Percentiles rank a stretch among this genome's conserved stretches.
phyloP scores from a whole-genome alignment of 2,329 filamentous ascomycete species.

The Penicillium concentricum region DNA sequence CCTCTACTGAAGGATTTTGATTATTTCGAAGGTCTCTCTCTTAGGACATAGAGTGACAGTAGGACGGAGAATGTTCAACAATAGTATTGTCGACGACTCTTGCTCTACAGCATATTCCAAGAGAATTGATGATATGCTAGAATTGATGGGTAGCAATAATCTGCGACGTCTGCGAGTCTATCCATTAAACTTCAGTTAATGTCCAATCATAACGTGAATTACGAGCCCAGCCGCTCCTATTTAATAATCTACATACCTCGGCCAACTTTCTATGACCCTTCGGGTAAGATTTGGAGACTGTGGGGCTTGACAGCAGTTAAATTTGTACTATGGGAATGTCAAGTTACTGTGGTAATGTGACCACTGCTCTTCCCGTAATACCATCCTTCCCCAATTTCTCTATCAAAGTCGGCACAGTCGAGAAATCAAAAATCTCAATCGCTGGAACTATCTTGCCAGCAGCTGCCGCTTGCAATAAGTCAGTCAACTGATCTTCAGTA shows the following conservation, averaged over 20 bases:
- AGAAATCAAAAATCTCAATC: conserved; percentile 20
- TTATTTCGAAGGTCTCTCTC: too few species aligned
- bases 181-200: too few species aligned
- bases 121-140: neutral
- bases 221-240: neutral
- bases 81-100: too few species aligned
- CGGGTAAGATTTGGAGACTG: neutral
- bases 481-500: conserved; percentile 20
- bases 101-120: too few species aligned
- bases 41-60: too few species aligned
- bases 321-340: neutral
- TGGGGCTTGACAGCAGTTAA: neutral
- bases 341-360: conserved; percentile 13
- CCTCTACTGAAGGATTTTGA: neutral
- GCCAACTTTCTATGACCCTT: neutral
- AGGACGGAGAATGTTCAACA: too few species aligned
- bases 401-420: conserved; percentile 16
- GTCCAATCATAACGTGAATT: too few species aligned
- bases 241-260: too few species aligned
- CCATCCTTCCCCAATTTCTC: conserved; percentile 13
- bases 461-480: conserved; percentile 18
- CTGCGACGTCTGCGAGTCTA: too few species aligned
- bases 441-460: conserved; percentile 16
- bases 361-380: conserved; percentile 22
- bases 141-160: neutral